phyloP scores from a whole-genome alignment of 2,329 filamentous ascomycete species.

The Trichoderma lentiforme region DNA sequence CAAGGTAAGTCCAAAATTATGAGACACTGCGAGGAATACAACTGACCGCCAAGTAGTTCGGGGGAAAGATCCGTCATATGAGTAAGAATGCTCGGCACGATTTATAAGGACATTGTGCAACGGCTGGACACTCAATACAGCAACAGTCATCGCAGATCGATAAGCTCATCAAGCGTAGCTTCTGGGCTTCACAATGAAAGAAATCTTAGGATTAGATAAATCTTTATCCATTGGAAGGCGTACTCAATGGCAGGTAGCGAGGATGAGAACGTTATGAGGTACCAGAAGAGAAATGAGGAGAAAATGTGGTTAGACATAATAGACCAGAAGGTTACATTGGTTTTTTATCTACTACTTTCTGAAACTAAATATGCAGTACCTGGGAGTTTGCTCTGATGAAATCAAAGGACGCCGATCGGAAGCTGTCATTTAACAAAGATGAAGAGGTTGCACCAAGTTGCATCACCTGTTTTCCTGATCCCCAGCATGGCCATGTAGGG shows the following conservation, averaged over 20 bases:
- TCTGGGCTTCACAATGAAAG: background rate
- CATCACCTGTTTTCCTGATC: background rate
- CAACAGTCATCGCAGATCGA: background rate
- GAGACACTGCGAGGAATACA: fast-evolving
- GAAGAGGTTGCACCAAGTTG: background rate
- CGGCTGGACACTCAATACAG: background rate
- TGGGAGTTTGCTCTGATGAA: too few relatives aligned
- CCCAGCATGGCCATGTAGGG: background rate
- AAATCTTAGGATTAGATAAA: background rate
- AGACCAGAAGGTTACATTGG: background rate
- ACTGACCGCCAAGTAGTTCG: background rate
- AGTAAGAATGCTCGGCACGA: background rate
- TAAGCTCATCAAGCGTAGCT: background rate
- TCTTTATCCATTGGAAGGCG: background rate
- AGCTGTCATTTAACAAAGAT: background rate
- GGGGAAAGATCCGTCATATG: background rate
- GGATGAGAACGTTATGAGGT: fast-evolving
- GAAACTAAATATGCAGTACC: too few relatives aligned
- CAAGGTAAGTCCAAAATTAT: background rate
- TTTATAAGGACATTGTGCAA: background rate
- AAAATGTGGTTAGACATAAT: background rate
- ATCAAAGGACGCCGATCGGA: background rate
- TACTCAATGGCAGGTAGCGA: background rate
- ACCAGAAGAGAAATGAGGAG: background rate
- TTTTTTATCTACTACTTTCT: too few relatives aligned